phyloP scores from a whole-genome alignment of 2,329 filamentous ascomycete genomes.

The Ceratocystis smalleyi region DNA sequence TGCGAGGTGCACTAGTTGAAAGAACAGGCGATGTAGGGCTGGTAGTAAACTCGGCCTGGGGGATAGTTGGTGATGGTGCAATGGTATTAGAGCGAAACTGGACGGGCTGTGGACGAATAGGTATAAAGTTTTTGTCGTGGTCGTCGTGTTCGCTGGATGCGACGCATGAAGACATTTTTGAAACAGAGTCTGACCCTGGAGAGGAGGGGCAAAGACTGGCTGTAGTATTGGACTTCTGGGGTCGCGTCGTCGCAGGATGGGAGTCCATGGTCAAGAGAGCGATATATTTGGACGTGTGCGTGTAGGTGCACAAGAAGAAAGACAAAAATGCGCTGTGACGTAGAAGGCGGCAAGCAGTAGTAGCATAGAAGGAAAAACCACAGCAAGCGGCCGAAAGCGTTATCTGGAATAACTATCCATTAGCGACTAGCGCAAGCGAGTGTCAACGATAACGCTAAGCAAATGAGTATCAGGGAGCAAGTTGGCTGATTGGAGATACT shows the following conservation, averaged over 20 bases:
- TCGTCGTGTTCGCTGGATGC: background rate
- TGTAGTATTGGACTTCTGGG: background rate
- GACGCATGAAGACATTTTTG: background rate
- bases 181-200: conserved; percentile 5
- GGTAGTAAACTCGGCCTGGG: conserved; percentile 16
- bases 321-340: conserved; percentile 2
- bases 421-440: background rate
- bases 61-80: conserved; percentile 14
- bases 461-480: background rate
- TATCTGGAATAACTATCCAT: background rate
- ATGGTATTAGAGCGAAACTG: conserved; percentile 17
- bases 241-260: background rate
- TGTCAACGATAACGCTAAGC: background rate
- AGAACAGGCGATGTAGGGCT: conserved; percentile 15
- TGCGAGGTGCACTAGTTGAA: conserved; percentile 14
- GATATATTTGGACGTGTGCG: background rate
- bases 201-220: background rate
- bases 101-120: conserved; percentile 7
- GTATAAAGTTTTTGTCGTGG: background rate
- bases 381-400: background rate
- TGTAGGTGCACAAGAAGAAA: background rate
- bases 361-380: background rate
- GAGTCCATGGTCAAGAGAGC: background rate
- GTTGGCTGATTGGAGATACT: background rate
- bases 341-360: background rate